Percentiles rank a stretch among this genome's conserved stretches.
These are phyloP conservation scores for Suhomyces emberorum DNA, from an alignment of 805 yeast genomes.

Conservation along the genomic window DNA sequence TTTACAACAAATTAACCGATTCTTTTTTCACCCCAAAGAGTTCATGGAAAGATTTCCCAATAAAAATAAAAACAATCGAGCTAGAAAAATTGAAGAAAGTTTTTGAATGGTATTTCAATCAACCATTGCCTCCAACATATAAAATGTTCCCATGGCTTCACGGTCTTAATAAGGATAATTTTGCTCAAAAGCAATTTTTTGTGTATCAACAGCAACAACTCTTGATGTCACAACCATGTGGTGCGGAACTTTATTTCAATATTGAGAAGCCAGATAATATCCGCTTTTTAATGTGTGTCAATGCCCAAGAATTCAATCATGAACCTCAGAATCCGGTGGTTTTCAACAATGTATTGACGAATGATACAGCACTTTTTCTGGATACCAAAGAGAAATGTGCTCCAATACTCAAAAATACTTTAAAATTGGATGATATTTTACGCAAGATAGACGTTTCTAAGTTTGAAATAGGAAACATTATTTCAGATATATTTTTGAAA, in stretches of 20 bases:
- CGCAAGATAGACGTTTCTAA: constrained; percentile 44
- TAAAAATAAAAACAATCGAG: constrained; percentile 13
- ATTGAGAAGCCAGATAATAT: constrained; percentile 24
- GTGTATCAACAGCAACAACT: constrained; percentile 25
- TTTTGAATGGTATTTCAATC: constrained; percentile 38
- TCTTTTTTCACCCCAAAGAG: background rate
- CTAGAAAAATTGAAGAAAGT: constrained; percentile 15
- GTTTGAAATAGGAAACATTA: constrained; percentile 24
- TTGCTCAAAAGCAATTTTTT: constrained; percentile 51
- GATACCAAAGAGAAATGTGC: constrained; percentile 1
- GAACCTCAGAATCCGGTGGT: constrained; percentile 1
- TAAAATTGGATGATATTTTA: constrained; percentile 52
- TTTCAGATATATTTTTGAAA: constrained; percentile 18
- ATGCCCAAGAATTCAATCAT: constrained; percentile 10
- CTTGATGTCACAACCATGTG: background rate
- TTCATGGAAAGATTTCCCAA: constrained; percentile 1
- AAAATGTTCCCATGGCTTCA: constrained; percentile 89
- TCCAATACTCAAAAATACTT: constrained; percentile 46
- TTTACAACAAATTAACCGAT: constrained; percentile 1
- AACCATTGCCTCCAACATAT: constrained; percentile 56
- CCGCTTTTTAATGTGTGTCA: constrained; percentile 41
- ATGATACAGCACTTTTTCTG: constrained; percentile 1
- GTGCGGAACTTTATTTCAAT: constrained; percentile 6
- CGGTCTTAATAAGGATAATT: constrained; percentile 59
- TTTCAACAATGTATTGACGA: constrained; percentile 3